Conservation (phyloP, 2,329 filamentous ascomycete genomes). For the Claviceps purpurea region DNA sequence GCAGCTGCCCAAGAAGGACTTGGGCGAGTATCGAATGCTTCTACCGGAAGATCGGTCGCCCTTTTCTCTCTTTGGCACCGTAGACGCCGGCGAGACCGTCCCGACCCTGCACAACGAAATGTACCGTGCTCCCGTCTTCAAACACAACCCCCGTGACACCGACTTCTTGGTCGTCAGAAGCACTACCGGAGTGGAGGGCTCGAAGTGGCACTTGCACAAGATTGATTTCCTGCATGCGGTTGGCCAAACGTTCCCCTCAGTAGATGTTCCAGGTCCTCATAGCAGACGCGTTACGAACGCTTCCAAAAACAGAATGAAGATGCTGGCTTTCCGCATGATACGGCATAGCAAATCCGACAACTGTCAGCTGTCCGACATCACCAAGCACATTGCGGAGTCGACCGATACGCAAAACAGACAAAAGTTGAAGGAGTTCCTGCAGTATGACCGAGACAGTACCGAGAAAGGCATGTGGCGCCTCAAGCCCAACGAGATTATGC, state of each 20-base stretch:
- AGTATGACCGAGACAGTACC: conserved; percentile 63
- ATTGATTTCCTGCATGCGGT: conserved; percentile 86
- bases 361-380: conserved; percentile 71
- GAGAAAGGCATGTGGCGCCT: conserved; percentile 74
- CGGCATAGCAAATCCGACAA: conserved; percentile 57
- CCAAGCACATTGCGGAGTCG: conserved; percentile 81
- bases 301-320: conserved; percentile 92
- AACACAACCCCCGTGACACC: conserved; percentile 60
- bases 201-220: conserved; percentile 70
- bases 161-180: conserved; percentile 83
- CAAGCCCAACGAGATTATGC: conserved; percentile 55
- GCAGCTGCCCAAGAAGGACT: conserved; percentile 62
- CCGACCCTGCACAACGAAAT: conserved; percentile 89
- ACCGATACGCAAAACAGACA: conserved; percentile 92
- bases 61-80: conserved; percentile 87
- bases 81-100: conserved; percentile 80
- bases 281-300: conserved; percentile 91
- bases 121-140: conserved; percentile 89
- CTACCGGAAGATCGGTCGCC: conserved; percentile 91
- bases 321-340: conserved; percentile 85
- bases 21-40: conserved; percentile 80
- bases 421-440: conserved; percentile 92
- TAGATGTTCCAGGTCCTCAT: conserved; percentile 86
- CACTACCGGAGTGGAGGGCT: conserved; percentile 64
- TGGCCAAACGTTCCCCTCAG: conserved; percentile 82